Percentiles rank a stretch among this genome's conserved stretches.
phyloP scores from a whole-genome alignment of 2,329 filamentous ascomycete species.

The Sclerotinia subarctica region DNA sequence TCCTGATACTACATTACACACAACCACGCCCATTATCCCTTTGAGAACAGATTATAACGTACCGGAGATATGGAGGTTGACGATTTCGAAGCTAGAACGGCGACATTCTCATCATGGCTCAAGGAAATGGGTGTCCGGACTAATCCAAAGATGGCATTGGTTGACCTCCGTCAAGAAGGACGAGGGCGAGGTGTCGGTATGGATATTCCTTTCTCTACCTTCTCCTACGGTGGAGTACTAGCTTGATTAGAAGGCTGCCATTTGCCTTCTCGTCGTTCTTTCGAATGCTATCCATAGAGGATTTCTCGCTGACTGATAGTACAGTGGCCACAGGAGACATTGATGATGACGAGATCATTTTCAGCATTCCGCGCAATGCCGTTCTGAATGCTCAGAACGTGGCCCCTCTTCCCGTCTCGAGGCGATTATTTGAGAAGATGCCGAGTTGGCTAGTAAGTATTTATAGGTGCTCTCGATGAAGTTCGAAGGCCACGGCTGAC shows the following conservation, averaged over 20 bases:
- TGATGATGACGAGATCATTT: conserved; percentile 60
- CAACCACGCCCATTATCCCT: conserved; percentile 3
- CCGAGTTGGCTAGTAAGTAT: conserved; percentile 46
- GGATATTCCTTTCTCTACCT: conserved; percentile 35
- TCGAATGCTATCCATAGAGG: neutral
- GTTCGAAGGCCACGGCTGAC: conserved; percentile 10
- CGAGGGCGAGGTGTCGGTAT: conserved; percentile 63
- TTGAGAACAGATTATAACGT: neutral
- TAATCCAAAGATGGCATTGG: conserved; percentile 55
- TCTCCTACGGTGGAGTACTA: conserved; percentile 45
- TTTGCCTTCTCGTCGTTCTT: neutral
- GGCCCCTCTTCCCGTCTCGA: conserved; percentile 41
- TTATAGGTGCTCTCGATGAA: conserved; percentile 21
- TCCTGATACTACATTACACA: conserved; percentile 15
- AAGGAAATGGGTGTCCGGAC: conserved; percentile 49
- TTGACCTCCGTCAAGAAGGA: conserved; percentile 53
- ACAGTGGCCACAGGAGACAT: conserved; percentile 58
- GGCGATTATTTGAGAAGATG: conserved; percentile 36
- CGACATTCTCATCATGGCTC: conserved; percentile 57
- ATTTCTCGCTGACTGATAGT: conserved; percentile 23
- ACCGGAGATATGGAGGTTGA: conserved; percentile 32
- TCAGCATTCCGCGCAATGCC: conserved; percentile 58
- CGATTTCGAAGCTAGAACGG: conserved; percentile 46
- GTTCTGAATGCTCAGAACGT: conserved; percentile 60
- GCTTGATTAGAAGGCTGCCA: conserved; percentile 17